These are phyloP conservation scores for Sporisorium iseilematis-ciliati DNA, from an alignment of 1,284 basidiomycete genomes.

Conservation along the genomic window DNA sequence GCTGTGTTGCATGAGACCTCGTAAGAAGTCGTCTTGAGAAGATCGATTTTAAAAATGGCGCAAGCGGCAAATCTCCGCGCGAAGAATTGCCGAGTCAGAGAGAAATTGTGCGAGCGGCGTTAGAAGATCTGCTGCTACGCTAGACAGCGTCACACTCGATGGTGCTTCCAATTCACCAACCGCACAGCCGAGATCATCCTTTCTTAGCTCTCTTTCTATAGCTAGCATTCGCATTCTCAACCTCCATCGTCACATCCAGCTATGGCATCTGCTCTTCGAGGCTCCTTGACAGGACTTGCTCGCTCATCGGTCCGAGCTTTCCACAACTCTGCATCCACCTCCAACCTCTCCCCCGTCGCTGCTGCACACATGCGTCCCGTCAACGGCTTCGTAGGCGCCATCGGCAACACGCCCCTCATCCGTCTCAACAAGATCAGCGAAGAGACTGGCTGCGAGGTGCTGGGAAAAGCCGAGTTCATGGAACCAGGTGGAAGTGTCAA, in stretches of 20 bases:
- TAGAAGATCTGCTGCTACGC: too few species aligned
- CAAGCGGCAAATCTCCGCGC: conserved; percentile 4
- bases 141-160: too few species aligned
- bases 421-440: conserved; percentile 78
- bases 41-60: conserved; percentile 6
- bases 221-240: background rate
- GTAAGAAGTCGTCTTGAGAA: background rate
- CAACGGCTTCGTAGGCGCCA: conserved; percentile 85
- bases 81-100: conserved; percentile 3
- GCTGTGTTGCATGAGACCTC: background rate
- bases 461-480: conserved; percentile 97
- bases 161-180: too few species aligned
- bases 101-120: background rate
- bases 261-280: conserved; percentile 31
- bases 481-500: conserved; percentile 99
- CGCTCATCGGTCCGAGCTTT: conserved; percentile 37
- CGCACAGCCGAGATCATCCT: too few species aligned
- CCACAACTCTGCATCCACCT: conserved; percentile 30
- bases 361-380: conserved; percentile 63
- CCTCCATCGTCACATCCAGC: background rate
- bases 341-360: conserved; percentile 50
- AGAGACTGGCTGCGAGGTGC: conserved; percentile 86
- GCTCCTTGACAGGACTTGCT: conserved; percentile 27
- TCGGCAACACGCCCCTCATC: conserved; percentile 92
- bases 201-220: too few species aligned